Conservation (phyloP, 1,284 basidiomycete species). For the Heterobasidion annosum region DNA sequence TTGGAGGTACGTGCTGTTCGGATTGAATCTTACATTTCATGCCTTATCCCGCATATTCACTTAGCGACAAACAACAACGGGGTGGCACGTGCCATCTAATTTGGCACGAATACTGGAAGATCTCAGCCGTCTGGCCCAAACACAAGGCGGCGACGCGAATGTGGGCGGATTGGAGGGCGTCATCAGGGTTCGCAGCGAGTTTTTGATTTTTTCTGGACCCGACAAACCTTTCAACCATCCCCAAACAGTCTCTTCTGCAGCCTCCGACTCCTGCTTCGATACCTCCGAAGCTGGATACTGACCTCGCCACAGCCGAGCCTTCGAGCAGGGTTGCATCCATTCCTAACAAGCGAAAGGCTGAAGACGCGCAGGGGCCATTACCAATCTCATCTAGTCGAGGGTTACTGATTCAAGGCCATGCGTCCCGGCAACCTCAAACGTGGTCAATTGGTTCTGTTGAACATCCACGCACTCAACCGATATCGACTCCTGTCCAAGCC, state of each 20-base stretch:
- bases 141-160: constrained; percentile 24
- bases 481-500: not conserved
- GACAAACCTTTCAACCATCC: constrained; percentile 27
- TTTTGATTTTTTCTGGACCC: constrained; percentile 32
- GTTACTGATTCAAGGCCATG: not conserved
- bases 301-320: not conserved
- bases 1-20: constrained; percentile 27
- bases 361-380: too few relatives aligned
- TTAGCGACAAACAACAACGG: constrained; percentile 35
- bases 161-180: constrained; percentile 32
- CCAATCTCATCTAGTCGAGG: not conserved
- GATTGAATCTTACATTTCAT: constrained; percentile 3
- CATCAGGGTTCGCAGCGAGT: constrained; percentile 60
- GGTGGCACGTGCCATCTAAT: constrained; percentile 36
- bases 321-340: not conserved
- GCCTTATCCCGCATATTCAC: constrained; percentile 9
- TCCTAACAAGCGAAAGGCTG: not conserved
- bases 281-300: constrained; percentile 3
- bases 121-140: constrained; percentile 23
- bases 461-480: not conserved
- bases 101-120: constrained; percentile 31
- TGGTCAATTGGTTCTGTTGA: not conserved
- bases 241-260: constrained; percentile 37
- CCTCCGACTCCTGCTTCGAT: constrained; percentile 8
- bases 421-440: not conserved